Evolutionary conservation across 768 basidiomycete species (phyloP), one percentile per base, ranked within the genome.

Genomic region (Calocybe cyanea): DNA sequence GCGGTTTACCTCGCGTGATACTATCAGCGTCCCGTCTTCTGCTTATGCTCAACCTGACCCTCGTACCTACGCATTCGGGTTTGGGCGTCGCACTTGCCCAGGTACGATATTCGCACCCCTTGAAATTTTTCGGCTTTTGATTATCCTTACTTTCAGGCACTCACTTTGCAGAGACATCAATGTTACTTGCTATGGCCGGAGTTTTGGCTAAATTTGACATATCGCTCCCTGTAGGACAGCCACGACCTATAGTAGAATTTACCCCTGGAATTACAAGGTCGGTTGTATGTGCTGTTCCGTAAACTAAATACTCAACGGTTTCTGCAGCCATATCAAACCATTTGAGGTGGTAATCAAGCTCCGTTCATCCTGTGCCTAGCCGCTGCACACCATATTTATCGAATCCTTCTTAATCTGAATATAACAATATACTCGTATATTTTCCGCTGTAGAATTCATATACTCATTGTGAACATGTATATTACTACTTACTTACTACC

Each of bases 261-360:
- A 65, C 63, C 5, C 38, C 53, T 7, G 65, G 63, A 20, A 59
- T 60, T 11, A 67, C 64, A 6, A 65, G 64, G 64, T 65, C n/a
- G 40, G 48, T 50, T 15, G 41, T 32, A 20, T n/a, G 6, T 43
- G 23, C 14, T 33, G 21, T 30, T 7, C 7, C 14, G 4, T 32
- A 9, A 11, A 36, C 8, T 21, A 8, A 7, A 45, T 33, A 24
- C 28, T 1, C 20, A 24, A 20, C 40, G 7, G 15, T 18, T 35
- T 11, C n/a, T 21, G 14, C 43, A 60, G 60, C 38, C 57, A 58
- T 50, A 60, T 61, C 21, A 49, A 55, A 49, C 48, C 46, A 3
- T 61, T 61, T 33, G 38, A 53, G n/a, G 43, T 58, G 18, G 34
- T n/a, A 14, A 55, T 60, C 20, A 42, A 35, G 32, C 36, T 47